Evolutionary conservation across 192 early-diverging fungal genomes (phyloP), one percentile per base, ranked within the genome.

Genomic region (Cladochytrium replicatum): DNA sequence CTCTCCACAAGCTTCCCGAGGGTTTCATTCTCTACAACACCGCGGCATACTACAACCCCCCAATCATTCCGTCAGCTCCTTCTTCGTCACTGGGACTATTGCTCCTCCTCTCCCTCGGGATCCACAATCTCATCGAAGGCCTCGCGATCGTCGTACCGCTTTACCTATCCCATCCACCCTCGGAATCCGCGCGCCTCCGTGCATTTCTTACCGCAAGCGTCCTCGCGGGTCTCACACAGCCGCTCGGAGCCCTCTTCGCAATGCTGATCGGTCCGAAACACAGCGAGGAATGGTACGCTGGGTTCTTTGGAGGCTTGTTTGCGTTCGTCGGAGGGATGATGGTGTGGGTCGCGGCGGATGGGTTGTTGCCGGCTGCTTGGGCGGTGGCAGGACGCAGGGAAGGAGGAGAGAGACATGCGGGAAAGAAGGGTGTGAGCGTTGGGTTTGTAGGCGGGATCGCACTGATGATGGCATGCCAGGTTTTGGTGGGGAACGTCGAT

Each of bases 1-100:
- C 49, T 41, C 49, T 51, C 11, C 49, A 51, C 39, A 51, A 51
- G 25, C 40, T 51, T 6, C 49, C 49, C 19, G 49, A 51, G 25
- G 49, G 49, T 7, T 45, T 51, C 15, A 46, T 51, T n/a, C 15
- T 51, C 7, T 51, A 46, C 23, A 51, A 32, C 17, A 48, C 49
- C 1, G 15, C 49, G 22, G 49, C 39, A 11, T 45, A 46, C 17
- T 51, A 51, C 40, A 7, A 8, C 26, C n/a, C 40, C 13, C 17
- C n/a, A 47, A n/a, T n/a, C n/a, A n/a, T n/a, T n/a, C n/a, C n/a
- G n/a, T n/a, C n/a, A n/a, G n/a, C n/a, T n/a, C n/a, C n/a, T n/a
- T n/a, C n/a, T n/a, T n/a, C n/a, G n/a, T n/a, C 13, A n/a, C 23
- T 27, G 28, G 34, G 15, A 9, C 7, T 27, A n/a, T 23, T 51